Conservation (phyloP, 345 rosid genomes). For the Moricandia moricandioides region DNA sequence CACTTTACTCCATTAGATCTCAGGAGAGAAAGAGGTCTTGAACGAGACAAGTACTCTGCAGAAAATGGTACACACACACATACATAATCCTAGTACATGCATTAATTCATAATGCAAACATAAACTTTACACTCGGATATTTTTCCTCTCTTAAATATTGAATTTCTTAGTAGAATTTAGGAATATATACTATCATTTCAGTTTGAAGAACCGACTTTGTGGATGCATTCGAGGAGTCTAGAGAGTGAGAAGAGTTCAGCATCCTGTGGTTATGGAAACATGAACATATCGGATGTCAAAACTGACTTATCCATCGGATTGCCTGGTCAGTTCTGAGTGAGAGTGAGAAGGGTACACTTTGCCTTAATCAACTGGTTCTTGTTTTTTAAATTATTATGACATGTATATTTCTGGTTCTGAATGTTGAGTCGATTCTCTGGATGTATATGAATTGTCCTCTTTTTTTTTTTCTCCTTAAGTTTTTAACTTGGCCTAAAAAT, state of each 20-base stretch:
- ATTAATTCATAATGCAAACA: background rate
- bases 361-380: background rate
- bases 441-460: background rate
- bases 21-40: background rate
- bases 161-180: background rate
- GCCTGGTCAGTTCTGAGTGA: background rate
- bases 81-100: background rate
- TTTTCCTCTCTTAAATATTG: background rate
- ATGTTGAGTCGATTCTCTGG: background rate
- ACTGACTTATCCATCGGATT: slow-evolving; percentile 22
- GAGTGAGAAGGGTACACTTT: background rate
- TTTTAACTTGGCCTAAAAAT: background rate
- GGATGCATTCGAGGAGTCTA: slow-evolving; percentile 14
- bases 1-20: slow-evolving; percentile 15
- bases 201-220: slow-evolving; percentile 17
- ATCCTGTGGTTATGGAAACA: background rate
- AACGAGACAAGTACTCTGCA: slow-evolving; percentile 21
- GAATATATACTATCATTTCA: background rate
- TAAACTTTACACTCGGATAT: background rate
- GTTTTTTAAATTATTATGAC: background rate
- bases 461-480: background rate
- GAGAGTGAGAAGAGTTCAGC: slow-evolving; percentile 5
- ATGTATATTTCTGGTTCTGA: background rate
- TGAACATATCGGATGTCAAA: background rate
- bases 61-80: slow-evolving; percentile 1